These are phyloP conservation scores for Cylindrotheca closterium DNA, from an alignment of 108 stramenopile species.

Conservation along the genomic window DNA sequence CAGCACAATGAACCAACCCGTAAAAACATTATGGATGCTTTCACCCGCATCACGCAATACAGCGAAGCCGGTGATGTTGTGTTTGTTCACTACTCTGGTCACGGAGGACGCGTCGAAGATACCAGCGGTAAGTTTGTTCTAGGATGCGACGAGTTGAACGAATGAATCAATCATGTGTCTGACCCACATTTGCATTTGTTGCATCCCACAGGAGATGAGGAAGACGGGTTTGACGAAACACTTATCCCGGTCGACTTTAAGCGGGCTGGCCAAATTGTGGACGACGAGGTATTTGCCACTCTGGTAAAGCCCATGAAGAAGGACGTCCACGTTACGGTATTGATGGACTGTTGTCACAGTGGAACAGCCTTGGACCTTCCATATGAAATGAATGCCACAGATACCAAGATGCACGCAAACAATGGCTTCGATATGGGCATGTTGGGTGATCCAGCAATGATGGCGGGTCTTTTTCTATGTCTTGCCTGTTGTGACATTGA, in stretches of 20 bases:
- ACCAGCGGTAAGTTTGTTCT: conserved; percentile 31
- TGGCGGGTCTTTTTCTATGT: no score
- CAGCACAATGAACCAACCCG: conserved; percentile 60
- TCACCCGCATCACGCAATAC: conserved; percentile 68
- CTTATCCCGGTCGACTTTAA: conserved; percentile 91
- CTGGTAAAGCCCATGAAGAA: conserved; percentile 73
- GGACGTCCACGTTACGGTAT: conserved; percentile 78
- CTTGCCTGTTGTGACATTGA: conserved; percentile 9
- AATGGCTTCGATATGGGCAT: conserved; percentile 33
- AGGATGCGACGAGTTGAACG: no score
- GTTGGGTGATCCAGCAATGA: conserved; percentile 10
- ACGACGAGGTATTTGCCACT: conserved; percentile 78
- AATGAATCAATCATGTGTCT: no score
- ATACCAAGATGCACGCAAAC: conserved; percentile 38
- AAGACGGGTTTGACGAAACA: conserved; percentile 53
- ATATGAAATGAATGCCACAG: conserved; percentile 74
- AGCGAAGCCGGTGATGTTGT: conserved; percentile 78
- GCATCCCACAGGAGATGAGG: conserved; percentile 29
- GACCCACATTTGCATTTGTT: no score
- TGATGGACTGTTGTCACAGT: conserved; percentile 81
- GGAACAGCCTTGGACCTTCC: conserved; percentile 84
- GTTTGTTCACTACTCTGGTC: conserved; percentile 81
- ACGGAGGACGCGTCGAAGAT: conserved; percentile 69
- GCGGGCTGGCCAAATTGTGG: conserved; percentile 80
- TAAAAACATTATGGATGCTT: conserved; percentile 76